A percentile compares a stretch with the other conserved stretches of the same genome.
These are phyloP conservation scores for Pseudocercospora eumusae DNA, from an alignment of 2,329 filamentous ascomycete species.

Conservation along the genomic window DNA sequence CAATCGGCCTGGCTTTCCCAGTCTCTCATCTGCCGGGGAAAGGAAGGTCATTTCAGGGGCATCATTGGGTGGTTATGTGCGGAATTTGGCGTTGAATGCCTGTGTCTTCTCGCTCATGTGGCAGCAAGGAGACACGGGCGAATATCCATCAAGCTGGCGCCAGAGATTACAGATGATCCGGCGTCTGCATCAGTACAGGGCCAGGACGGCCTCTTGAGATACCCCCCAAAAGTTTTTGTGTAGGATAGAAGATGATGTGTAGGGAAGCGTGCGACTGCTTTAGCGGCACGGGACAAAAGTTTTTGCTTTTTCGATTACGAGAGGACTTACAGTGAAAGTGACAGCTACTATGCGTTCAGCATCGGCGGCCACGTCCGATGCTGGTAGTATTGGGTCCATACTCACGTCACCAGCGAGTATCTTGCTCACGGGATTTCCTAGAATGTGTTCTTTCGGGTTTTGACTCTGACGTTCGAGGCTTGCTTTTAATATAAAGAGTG, in stretches of 20 bases:
- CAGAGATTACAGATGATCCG: slow-evolving; percentile 83
- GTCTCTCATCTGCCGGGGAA: slow-evolving; percentile 85
- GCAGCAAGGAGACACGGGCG: slow-evolving; percentile 60
- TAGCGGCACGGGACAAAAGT: slow-evolving; percentile 1
- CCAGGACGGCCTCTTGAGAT: slow-evolving; percentile 15
- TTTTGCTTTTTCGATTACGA: not conserved
- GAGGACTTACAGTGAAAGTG: not conserved
- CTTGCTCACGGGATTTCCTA: not conserved
- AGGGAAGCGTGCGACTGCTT: slow-evolving; percentile 7
- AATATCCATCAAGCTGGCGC: slow-evolving; percentile 83
- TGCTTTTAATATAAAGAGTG: not conserved
- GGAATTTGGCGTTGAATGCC: slow-evolving; percentile 86
- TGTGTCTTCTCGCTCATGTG: slow-evolving; percentile 94
- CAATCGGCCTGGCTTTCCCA: slow-evolving; percentile 83
- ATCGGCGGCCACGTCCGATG: not conserved
- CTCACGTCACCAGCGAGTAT: not conserved
- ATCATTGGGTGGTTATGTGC: slow-evolving; percentile 80
- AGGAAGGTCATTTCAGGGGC: slow-evolving; percentile 84
- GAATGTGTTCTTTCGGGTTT: not conserved
- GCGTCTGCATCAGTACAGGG: slow-evolving; percentile 63
- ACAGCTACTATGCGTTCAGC: not conserved
- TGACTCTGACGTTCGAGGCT: not conserved
- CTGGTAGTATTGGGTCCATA: not conserved
- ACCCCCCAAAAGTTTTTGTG: slow-evolving; percentile 5
- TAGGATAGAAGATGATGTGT: not conserved